phyloP scores from a whole-genome alignment of 441 rosid genomes.

The Adansonia madagascariensis region DNA sequence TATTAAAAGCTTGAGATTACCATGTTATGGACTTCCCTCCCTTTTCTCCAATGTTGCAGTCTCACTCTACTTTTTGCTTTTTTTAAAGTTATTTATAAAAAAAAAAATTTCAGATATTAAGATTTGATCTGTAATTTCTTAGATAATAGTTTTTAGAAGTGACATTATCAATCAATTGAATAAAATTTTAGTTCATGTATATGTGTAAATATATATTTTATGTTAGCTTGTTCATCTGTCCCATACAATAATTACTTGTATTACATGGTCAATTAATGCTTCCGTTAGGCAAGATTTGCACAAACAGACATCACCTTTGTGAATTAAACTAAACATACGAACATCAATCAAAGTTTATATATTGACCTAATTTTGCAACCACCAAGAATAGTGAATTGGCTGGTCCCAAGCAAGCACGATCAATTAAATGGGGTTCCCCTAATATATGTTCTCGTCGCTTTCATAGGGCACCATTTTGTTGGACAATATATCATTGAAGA shows the following conservation, averaged over 20 bases:
- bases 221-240: neutral
- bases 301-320: neutral
- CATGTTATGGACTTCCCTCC: neutral
- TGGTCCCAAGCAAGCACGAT: conserved; percentile 18
- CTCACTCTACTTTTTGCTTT: neutral
- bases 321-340: neutral
- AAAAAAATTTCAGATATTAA: too few relatives aligned
- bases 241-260: neutral
- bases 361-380: neutral
- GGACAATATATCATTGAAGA: conserved; percentile 21
- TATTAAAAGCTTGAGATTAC: conserved; percentile 19
- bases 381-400: neutral
- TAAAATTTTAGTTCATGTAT: too few relatives aligned
- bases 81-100: neutral
- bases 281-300: neutral
- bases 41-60: neutral
- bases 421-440: neutral
- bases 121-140: too few relatives aligned
- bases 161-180: neutral
- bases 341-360: neutral
- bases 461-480: neutral
- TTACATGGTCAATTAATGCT: neutral
- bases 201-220: too few relatives aligned
- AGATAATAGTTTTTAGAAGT: too few relatives aligned
- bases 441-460: neutral